Base-by-base conservation (phyloP, 169 alveolate genomes). In the Sarcocystis neurona region DNA sequence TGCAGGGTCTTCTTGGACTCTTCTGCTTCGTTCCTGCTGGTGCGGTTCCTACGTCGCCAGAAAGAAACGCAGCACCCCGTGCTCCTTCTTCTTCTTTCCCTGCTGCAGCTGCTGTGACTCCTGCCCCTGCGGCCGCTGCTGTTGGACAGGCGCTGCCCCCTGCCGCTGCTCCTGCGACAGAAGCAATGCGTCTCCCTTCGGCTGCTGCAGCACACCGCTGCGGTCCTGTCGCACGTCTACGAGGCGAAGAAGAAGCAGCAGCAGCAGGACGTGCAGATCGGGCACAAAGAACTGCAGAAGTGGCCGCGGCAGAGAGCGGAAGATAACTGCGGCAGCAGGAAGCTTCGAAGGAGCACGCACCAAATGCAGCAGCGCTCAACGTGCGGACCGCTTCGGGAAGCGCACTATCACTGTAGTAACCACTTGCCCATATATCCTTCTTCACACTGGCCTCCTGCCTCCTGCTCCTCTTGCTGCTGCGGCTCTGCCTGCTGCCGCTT, bases 351-450 rank as follows among this genome's bases (percentile, higher is more conserved):
- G 44, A 63, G 75, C 75, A 63, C 20, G 44, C 32, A 4, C 75
- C 75, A 15, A 63, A 63, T 15, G n/a, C 75, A 1, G 44, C 75
- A 1, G 75, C 75, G 44, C 32, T 1, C 39, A 63, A 43, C 39
- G 75, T 30, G 6, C 75, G 75, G 10, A 63, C 46, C 27, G 75
- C 27, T 1, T 2, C 75, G 1, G 75, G 75, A n/a, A 63, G 75
- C 8, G 75, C 75, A 43, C 75, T 63, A 43, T 63, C 75, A 43
- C 75, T 63, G 44, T 41, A 63, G 41, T 63, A 63, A 1, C 75
- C 75, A 4, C n/a, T n/a, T 63, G 27, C 43, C 8, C 32, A 37
- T 10, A 4, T 18, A 4, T n/a, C 41, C 37, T 5, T 18, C 2
- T n/a, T 41, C 6, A n/a, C 43, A 18, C n/a, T 18, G 8, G n/a